Base-by-base conservation (phyloP, 2,329 filamentous ascomycete species). In the Teratosphaeria epicoccoides region DNA sequence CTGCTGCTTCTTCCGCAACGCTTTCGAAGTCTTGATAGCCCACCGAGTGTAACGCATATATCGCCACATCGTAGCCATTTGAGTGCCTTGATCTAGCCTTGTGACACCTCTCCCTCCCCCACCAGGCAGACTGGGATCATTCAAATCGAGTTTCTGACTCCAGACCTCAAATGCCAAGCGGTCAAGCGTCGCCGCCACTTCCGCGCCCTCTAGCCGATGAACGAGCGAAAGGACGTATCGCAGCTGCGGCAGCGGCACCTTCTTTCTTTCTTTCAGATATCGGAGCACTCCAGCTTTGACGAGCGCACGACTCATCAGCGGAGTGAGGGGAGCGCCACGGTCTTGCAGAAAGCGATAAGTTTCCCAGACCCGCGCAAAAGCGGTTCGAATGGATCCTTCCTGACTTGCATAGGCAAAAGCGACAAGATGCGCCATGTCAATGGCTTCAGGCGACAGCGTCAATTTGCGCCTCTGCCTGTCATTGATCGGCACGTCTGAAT, bases 241-340 rank as follows among this genome's bases (percentile, higher is more conserved):
- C 50, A 75, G 66, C 52, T 68, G 66, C 24, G 56, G 56, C 0
- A 57, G 59, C 2, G 53, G 24, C 4, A 76, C 62, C 23, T 59
- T 59, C 2, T 59, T 53, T 1, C 68, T 68, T 26, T 67, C 65
- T 20, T 68, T 62, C 14, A 73, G 66, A 33, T 67, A 71, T 14
- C 75, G 66, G 23, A 71, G 64, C 23, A 79, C 65, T 14, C 74
- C 76, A 22, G 74, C 72, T 57, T 73, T 68, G 52, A 77, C 76
- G 59, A 80, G 57, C 0, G 77, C 74, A 26, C 73, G 70, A 6
- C 69, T 70, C 52, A 80, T 63, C 2, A 67, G 55, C 1, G 71
- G 67, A 17, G 65, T 63, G 14, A 78, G 61, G 1, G 71, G 71
- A 7, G 70, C 73, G 44, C 73, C 67, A 23, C 65, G 63, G 43